Evolutionary conservation across 768 basidiomycete species (phyloP).

Genomic region (Cystofilobasidium macerans): DNA sequence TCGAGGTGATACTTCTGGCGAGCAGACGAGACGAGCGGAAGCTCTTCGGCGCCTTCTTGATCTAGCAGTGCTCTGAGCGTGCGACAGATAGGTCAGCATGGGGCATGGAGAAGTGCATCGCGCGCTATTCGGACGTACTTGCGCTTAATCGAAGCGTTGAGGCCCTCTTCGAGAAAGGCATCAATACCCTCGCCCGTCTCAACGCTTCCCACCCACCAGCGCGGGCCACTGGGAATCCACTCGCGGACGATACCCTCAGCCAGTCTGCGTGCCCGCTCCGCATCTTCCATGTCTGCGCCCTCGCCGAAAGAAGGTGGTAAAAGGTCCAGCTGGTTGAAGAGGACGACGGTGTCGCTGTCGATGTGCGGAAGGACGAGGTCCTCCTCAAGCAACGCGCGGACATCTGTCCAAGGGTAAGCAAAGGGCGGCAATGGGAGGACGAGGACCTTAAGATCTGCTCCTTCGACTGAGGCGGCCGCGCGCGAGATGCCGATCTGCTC

Average conservation of each 20-base stretch:
- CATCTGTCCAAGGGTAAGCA: not conserved
- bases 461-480: constrained; percentile 45
- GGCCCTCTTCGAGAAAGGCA: constrained; percentile 49
- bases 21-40: constrained; percentile 63
- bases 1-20: constrained; percentile 70
- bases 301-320: constrained; percentile 24
- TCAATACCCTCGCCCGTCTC: constrained; percentile 49
- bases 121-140: constrained; percentile 40
- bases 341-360: constrained; percentile 48
- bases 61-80: not conserved
- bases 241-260: not conserved
- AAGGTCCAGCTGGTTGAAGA: constrained; percentile 72
- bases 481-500: constrained; percentile 58
- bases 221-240: not conserved
- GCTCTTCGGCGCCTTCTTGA: constrained; percentile 31
- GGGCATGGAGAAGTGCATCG: not conserved
- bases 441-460: constrained; percentile 64
- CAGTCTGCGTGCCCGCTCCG: not conserved
- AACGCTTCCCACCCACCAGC: constrained; percentile 56
- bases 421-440: constrained; percentile 60
- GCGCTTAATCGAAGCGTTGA: constrained; percentile 47
- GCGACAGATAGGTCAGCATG: not conserved
- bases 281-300: not conserved
- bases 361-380: constrained; percentile 45
- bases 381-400: constrained; percentile 16